Percentiles rank a stretch among this genome's conserved stretches.
Conservation (phyloP, 495 filamentous ascomycete genomes). For the Penicillium antarcticum region DNA sequence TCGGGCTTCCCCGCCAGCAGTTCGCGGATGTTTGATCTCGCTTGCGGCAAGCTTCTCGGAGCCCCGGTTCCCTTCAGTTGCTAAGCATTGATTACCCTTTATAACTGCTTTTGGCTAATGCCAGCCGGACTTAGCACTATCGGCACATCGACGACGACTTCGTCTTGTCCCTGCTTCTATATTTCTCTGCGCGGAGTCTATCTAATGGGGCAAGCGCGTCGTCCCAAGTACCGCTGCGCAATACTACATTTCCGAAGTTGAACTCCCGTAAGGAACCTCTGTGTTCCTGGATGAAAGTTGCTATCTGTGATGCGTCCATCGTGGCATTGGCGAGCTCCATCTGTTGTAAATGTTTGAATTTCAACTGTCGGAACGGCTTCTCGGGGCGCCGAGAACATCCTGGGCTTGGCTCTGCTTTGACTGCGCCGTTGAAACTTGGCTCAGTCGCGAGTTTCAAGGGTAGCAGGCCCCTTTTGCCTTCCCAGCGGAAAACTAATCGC, state of each 20-base stretch:
- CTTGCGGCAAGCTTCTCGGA: conserved; percentile 19
- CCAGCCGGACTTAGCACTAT: conserved; percentile 26
- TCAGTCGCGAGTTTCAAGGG: conserved; percentile 65
- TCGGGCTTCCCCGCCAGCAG: conserved; percentile 34
- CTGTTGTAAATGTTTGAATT: too few species aligned
- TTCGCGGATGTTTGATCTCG: conserved; percentile 29
- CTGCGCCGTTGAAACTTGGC: conserved; percentile 45
- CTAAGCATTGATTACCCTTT: conserved; percentile 11
- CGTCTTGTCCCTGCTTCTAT: conserved; percentile 45
- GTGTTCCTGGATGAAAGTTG: conserved; percentile 57
- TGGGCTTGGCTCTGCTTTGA: conserved; percentile 42
- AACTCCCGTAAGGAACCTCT: conserved; percentile 62
- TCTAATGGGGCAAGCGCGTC: conserved; percentile 67
- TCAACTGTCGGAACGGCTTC: conserved; percentile 36
- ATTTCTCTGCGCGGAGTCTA: conserved; percentile 45
- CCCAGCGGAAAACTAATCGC: conserved; percentile 67
- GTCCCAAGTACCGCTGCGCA: conserved; percentile 69
- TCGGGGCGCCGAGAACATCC: conserved; percentile 8
- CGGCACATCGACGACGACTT: conserved; percentile 29
- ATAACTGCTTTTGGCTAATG: conserved; percentile 15
- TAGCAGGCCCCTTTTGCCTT: conserved; percentile 61
- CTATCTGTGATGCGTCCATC: too few species aligned
- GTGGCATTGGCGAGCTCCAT: too few species aligned
- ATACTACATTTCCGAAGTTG: conserved; percentile 64
- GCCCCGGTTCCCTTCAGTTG: conserved; percentile 11